phyloP scores from a whole-genome alignment of 2,329 filamentous ascomycete species.

The Epichloe gansuensis region DNA sequence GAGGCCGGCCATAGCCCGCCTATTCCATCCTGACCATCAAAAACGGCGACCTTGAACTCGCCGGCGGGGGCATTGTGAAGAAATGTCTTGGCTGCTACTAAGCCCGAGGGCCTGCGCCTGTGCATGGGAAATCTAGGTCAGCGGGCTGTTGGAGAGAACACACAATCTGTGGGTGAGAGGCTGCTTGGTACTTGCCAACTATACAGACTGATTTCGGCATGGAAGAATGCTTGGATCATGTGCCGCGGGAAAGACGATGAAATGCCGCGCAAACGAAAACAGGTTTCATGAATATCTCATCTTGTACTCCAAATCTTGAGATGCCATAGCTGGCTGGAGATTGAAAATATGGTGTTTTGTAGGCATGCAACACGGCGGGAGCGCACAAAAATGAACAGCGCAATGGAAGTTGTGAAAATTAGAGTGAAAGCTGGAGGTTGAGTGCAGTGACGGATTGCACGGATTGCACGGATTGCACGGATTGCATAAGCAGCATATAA shows the following conservation, averaged over 20 bases:
- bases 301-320: too few relatives aligned
- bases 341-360: too few relatives aligned
- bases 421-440: too few relatives aligned
- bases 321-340: too few relatives aligned
- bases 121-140: constrained; percentile 1
- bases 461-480: too few relatives aligned
- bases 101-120: constrained; percentile 56
- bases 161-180: neutral
- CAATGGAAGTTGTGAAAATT: too few relatives aligned
- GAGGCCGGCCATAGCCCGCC: constrained; percentile 67
- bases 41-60: constrained; percentile 56
- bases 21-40: constrained; percentile 52
- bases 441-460: too few relatives aligned
- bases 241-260: neutral
- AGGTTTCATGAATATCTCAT: too few relatives aligned
- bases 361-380: too few relatives aligned
- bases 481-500: too few relatives aligned
- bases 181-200: neutral
- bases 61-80: constrained; percentile 43
- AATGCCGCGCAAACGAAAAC: too few relatives aligned
- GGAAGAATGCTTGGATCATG: neutral
- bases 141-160: neutral
- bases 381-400: too few relatives aligned
- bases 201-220: constrained; percentile 2
- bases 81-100: constrained; percentile 62